A percentile compares a stretch with the other conserved stretches of the same genome.
Evolutionary conservation across 2,329 filamentous ascomycete species (phyloP).

Genomic region (Fonsecaea pedrosoi): DNA sequence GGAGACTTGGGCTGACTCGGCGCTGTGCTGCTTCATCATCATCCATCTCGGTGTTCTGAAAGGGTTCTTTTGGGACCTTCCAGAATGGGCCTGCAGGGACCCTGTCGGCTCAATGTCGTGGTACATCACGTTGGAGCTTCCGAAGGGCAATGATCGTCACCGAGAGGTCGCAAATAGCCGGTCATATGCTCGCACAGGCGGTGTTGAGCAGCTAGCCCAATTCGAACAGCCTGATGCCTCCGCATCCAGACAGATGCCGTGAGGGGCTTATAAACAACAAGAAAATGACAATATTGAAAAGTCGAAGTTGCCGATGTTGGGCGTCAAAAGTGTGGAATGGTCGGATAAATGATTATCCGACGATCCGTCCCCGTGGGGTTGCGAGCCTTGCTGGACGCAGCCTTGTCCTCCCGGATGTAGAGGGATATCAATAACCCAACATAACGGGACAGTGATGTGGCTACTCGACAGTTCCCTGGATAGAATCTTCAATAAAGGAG

Average conservation of each 20-base stretch:
- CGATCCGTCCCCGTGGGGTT: not conserved
- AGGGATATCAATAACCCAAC: not conserved
- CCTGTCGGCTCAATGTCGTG: conserved; percentile 3
- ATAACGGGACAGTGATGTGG: not conserved
- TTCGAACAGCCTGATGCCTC: not conserved
- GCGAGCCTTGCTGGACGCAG: not conserved
- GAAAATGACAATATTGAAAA: not conserved
- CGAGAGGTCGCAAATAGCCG: conserved; percentile 15
- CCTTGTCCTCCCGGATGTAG: too few relatives aligned
- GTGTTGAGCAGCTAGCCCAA: not conserved
- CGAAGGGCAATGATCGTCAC: conserved; percentile 16
- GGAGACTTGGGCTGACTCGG: not conserved
- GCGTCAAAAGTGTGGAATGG: not conserved
- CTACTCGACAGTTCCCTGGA: not conserved
- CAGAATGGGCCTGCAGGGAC: not conserved
- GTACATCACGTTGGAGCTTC: not conserved
- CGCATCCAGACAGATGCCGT: not conserved
- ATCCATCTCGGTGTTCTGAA: not conserved
- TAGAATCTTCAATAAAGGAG: too few relatives aligned
- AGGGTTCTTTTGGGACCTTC: conserved; percentile 2
- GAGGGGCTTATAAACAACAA: not conserved
- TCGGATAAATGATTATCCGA: not conserved
- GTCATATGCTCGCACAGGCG: not conserved
- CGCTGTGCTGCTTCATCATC: conserved; percentile 7
- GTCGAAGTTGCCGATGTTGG: not conserved